These are phyloP conservation scores for Microdochium trichocladiopsis DNA, from an alignment of 2,329 filamentous ascomycete genomes.

Conservation along the genomic window DNA sequence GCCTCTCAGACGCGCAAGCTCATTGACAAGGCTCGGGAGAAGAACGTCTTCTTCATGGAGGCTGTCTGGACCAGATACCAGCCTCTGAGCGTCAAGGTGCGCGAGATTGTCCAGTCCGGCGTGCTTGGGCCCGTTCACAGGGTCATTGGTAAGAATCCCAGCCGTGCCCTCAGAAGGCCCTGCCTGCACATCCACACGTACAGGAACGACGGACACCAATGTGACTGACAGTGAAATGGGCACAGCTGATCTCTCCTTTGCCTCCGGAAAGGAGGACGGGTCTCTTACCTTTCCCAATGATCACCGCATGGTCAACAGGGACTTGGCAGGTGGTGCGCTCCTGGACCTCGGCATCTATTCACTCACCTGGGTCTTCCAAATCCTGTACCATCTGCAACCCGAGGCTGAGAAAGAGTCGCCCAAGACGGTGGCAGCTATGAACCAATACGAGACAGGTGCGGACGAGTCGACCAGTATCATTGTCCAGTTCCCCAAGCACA, in stretches of 20 bases:
- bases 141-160: conserved; percentile 35
- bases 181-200: background rate
- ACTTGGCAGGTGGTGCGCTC: conserved; percentile 75
- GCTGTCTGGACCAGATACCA: conserved; percentile 89
- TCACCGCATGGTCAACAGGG: conserved; percentile 74
- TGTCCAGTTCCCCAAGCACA: conserved; percentile 63
- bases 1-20: conserved; percentile 69
- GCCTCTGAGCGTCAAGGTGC: conserved; percentile 69
- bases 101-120: conserved; percentile 53
- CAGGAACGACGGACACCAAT: too few relatives aligned
- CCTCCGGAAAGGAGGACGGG: conserved; percentile 48
- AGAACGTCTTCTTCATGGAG: conserved; percentile 74
- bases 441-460: conserved; percentile 66
- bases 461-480: conserved; percentile 77
- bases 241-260: conserved; percentile 54
- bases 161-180: background rate
- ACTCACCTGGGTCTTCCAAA: conserved; percentile 86
- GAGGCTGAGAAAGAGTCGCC: conserved; percentile 62
- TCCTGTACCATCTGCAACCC: conserved; percentile 73
- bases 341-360: conserved; percentile 86
- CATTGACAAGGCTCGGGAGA: conserved; percentile 62
- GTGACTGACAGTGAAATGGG: background rate
- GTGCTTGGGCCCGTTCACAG: conserved; percentile 56
- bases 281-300: conserved; percentile 49
- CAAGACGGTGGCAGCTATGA: conserved; percentile 59